Percentiles rank a stretch among this genome's conserved stretches.
phyloP scores from a whole-genome alignment of 2,329 filamentous ascomycete species.

The Rachicladosporium sp. region DNA sequence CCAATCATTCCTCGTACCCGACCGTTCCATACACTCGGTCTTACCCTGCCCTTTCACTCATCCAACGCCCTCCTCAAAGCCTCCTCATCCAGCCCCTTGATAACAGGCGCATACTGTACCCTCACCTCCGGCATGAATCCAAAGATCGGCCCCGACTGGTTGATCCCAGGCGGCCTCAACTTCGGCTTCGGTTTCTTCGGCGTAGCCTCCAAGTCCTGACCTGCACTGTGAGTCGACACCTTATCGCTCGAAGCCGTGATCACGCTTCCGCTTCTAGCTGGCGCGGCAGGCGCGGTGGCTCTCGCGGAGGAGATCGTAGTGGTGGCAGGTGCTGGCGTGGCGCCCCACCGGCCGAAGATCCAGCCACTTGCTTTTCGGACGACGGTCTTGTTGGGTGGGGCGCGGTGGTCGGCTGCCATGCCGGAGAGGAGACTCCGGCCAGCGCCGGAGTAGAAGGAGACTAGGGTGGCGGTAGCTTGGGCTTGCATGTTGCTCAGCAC shows the following conservation, averaged over 20 bases:
- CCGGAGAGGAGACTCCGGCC: constrained; percentile 21
- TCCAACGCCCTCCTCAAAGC: constrained; percentile 35
- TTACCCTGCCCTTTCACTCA: constrained; percentile 6
- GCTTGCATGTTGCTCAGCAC: constrained; percentile 26
- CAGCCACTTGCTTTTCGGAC: constrained; percentile 50
- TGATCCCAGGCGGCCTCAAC: constrained; percentile 56
- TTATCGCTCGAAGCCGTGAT: constrained; percentile 4
- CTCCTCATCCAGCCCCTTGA: constrained; percentile 46
- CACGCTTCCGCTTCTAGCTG: background rate
- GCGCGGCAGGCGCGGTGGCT: constrained; percentile 2
- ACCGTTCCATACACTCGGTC: constrained; percentile 7
- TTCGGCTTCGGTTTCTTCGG: constrained; percentile 23
- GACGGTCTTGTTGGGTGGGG: constrained; percentile 23
- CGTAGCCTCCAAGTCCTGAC: constrained; percentile 20
- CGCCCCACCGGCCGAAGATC: constrained; percentile 53
- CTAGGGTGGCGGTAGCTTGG: constrained; percentile 19
- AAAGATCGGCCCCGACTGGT: constrained; percentile 62
- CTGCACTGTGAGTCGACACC: constrained; percentile 1
- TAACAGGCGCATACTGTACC: constrained; percentile 39
- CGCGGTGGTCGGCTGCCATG: constrained; percentile 19
- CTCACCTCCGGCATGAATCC: constrained; percentile 52
- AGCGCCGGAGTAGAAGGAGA: constrained; percentile 8
- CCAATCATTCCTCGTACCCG: too few relatives aligned
- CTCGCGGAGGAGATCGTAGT: constrained; percentile 6
- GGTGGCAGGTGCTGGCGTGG: constrained; percentile 32